Conservation (phyloP, 768 basidiomycete species). For the Agaricus subrufescens region DNA sequence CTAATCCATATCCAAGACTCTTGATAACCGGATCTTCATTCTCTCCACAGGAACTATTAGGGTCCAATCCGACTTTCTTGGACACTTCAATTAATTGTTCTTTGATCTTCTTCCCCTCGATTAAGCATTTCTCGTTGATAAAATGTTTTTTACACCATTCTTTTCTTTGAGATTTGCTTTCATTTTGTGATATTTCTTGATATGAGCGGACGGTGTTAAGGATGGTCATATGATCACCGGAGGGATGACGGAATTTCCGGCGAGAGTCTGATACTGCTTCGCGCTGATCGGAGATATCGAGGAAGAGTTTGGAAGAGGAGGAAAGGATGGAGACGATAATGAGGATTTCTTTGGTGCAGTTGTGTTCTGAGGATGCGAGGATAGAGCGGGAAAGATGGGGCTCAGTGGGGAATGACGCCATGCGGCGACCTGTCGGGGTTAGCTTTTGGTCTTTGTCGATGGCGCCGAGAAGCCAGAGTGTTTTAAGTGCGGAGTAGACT, state of each 20-base stretch:
- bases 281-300: constrained; percentile 71
- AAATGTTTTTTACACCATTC: constrained; percentile 87
- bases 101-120: constrained; percentile 74
- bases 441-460: constrained; percentile 61
- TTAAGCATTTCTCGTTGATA: constrained; percentile 76
- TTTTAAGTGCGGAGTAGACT: constrained; percentile 64
- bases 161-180: constrained; percentile 41
- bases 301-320: constrained; percentile 74
- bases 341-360: constrained; percentile 75
- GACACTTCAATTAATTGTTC: constrained; percentile 74
- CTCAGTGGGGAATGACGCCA: constrained; percentile 93
- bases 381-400: constrained; percentile 76
- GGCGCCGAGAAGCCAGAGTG: constrained; percentile 77
- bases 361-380: constrained; percentile 67
- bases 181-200: constrained; percentile 54
- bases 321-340: constrained; percentile 84
- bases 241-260: constrained; percentile 72
- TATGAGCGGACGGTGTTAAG: constrained; percentile 84
- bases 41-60: constrained; percentile 52
- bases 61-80: constrained; percentile 55
- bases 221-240: constrained; percentile 89
- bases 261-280: constrained; percentile 68
- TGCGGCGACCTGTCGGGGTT: constrained; percentile 71
- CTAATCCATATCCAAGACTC: constrained; percentile 72
- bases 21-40: constrained; percentile 65